phyloP scores from a whole-genome alignment of 306 rosid species.

The Arachis hypogaea region DNA sequence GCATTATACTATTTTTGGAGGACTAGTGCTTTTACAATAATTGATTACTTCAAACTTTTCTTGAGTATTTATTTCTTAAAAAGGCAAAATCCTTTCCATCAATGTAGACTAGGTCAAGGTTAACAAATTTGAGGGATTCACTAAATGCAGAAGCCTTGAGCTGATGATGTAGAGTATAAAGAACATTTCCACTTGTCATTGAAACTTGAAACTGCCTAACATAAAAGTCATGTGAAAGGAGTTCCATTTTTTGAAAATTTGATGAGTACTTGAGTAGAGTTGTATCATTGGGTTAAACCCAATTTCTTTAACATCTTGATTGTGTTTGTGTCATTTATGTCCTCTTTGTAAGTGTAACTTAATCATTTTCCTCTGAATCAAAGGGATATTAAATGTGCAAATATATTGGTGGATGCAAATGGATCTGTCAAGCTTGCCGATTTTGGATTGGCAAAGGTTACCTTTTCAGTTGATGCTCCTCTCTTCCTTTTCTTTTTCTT shows the following conservation, averaged over 20 bases:
- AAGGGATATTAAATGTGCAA: constrained; percentile 97
- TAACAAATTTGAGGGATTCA: constrained; percentile 20
- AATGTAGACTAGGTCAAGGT: neutral
- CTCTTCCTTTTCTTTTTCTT: neutral
- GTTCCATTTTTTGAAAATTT: constrained; percentile 22
- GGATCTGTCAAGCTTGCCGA: constrained; percentile 98
- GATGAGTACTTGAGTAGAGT: neutral
- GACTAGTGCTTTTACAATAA: neutral
- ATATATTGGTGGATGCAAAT: constrained; percentile 82
- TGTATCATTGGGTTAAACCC: neutral
- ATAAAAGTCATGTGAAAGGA: neutral
- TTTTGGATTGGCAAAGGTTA: constrained; percentile 98
- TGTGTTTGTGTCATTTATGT: constrained; percentile 8
- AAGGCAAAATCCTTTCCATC: constrained; percentile 7
- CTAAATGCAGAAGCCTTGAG: constrained; percentile 3
- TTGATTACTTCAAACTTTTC: neutral
- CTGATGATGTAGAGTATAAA: constrained; percentile 11
- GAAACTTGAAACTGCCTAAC: constrained; percentile 13
- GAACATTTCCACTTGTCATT: constrained; percentile 9
- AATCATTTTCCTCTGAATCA: constrained; percentile 22
- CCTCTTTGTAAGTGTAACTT: constrained; percentile 32
- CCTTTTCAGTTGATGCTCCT: constrained; percentile 14
- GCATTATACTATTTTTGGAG: constrained; percentile 8
- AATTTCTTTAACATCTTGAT: constrained; percentile 31
- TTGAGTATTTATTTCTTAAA: constrained; percentile 5